Conservation (phyloP, 2,329 filamentous ascomycete genomes). For the Ophiostoma ips region DNA sequence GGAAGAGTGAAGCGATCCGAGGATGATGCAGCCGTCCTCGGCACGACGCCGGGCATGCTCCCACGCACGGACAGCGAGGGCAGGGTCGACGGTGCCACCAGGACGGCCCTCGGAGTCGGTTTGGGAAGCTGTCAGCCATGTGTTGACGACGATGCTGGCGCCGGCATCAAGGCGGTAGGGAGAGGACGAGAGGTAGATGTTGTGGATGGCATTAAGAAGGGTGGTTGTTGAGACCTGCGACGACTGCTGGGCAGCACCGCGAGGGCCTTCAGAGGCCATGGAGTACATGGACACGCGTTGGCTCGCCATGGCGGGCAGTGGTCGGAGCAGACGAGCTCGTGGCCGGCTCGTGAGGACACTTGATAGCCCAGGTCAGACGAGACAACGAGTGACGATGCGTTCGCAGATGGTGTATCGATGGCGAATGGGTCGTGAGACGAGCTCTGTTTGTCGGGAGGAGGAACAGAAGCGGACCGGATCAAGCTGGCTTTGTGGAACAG, state of each 20-base stretch:
- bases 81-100: constrained; percentile 67
- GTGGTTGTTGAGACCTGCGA: constrained; percentile 85
- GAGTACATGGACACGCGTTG: constrained; percentile 56
- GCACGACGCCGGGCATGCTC: constrained; percentile 90
- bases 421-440: background rate
- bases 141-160: constrained; percentile 87
- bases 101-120: constrained; percentile 51
- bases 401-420: background rate
- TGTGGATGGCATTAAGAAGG: constrained; percentile 81
- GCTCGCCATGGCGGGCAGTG: constrained; percentile 38
- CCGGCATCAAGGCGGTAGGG: constrained; percentile 82
- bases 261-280: constrained; percentile 45
- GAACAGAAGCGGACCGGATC: background rate
- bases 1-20: constrained; percentile 79
- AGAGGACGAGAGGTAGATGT: constrained; percentile 67
- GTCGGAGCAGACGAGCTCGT: constrained; percentile 6
- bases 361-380: background rate
- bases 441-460: no score
- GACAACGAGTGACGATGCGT: no score
- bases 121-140: constrained; percentile 74
- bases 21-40: constrained; percentile 84
- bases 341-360: background rate
- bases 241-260: constrained; percentile 50
- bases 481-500: no score
- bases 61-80: constrained; percentile 73